phyloP scores from a whole-genome alignment of 495 filamentous ascomycete genomes.

The Penicillium alfredii region DNA sequence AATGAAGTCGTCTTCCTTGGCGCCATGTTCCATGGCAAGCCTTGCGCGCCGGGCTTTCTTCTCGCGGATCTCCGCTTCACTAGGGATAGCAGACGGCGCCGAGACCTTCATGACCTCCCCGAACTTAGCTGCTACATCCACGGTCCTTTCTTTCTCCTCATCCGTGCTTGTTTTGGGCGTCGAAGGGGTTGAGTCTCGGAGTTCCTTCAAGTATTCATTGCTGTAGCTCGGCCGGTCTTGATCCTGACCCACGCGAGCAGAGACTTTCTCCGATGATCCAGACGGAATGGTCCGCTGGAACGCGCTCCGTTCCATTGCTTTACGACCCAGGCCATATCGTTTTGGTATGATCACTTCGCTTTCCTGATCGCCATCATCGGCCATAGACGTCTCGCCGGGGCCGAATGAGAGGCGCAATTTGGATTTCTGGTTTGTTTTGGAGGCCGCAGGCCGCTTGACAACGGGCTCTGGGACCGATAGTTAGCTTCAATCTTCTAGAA shows the following conservation, averaged over 20 bases:
- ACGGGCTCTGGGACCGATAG: slow-evolving; percentile 25
- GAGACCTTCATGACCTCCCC: slow-evolving; percentile 42
- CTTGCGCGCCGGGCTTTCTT: slow-evolving; percentile 85
- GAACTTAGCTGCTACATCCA: slow-evolving; percentile 66
- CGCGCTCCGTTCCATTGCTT: slow-evolving; percentile 67
- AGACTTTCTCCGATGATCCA: slow-evolving; percentile 37
- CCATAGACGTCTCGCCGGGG: slow-evolving; percentile 51
- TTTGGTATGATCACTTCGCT: slow-evolving; percentile 61
- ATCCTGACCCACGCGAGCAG: slow-evolving; percentile 51
- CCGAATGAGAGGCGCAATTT: slow-evolving; percentile 73
- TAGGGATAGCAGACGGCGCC: slow-evolving; percentile 55
- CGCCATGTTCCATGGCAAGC: slow-evolving; percentile 62
- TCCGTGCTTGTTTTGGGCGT: slow-evolving; percentile 56
- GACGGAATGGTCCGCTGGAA: slow-evolving; percentile 47
- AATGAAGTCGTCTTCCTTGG: slow-evolving; percentile 74
- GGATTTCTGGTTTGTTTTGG: slow-evolving; percentile 58
- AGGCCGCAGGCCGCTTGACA: slow-evolving; percentile 34
- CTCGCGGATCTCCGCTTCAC: slow-evolving; percentile 81
- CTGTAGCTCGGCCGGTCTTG: slow-evolving; percentile 79
- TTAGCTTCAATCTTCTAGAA: slow-evolving; percentile 9
- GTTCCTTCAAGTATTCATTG: slow-evolving; percentile 77
- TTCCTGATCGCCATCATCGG: slow-evolving; percentile 47
- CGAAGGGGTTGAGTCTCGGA: slow-evolving; percentile 74
- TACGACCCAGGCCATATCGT: slow-evolving; percentile 61
- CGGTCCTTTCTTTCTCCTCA: slow-evolving; percentile 50